Base-by-base conservation (phyloP, 2,329 filamentous ascomycete species). In the Cytospora leucostoma region DNA sequence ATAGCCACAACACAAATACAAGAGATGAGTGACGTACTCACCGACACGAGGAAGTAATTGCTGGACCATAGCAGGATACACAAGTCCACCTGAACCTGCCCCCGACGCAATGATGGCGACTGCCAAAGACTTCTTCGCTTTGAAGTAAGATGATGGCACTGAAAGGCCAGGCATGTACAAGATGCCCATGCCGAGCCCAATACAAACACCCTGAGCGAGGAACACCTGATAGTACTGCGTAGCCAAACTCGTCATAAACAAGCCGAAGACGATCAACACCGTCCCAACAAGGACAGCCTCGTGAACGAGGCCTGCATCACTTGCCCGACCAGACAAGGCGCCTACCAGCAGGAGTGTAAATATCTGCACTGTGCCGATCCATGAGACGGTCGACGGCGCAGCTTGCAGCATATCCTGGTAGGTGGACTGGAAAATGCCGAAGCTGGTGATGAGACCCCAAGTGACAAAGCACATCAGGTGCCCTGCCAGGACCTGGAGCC, bases 71-170 rank as follows among this genome's bases (percentile, higher is more conserved):
- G 84, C 77, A 0, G 88, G 87, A 70, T 88, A 91, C 3, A 90
- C 78, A 27, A 89, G 75, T 0, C 87, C 87, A 1, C 88, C 88
- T 0, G 83, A 83, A 0, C 81, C 82, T 33, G 84, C 85, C 1
- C 88, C 89, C 0, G 81, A 82, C 0, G 86, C 84, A 11, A 80
- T 79, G 8, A 88, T 78, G 0, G 85, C 85, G 19, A 90, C 78
- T 0, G 87, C 88, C 2, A 89, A 75, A 0, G 80, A 81, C 4
- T 84, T 79, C n/a, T 82, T 82, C n/a, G 73, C 80, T 10, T 77
- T 77, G 67, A 90, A 91, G 61, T 88, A 89, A 0, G 85, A 87
- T 15, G 83, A 78, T 11, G 85, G 75, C 27, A 87, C 73, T n/a
- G 82, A 78, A 38, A 84, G 69, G 19, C 79, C 80, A 35, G 85